These are phyloP conservation scores for Globisporangium splendens DNA, from an alignment of 352 stramenopile species.

Conservation along the genomic window DNA sequence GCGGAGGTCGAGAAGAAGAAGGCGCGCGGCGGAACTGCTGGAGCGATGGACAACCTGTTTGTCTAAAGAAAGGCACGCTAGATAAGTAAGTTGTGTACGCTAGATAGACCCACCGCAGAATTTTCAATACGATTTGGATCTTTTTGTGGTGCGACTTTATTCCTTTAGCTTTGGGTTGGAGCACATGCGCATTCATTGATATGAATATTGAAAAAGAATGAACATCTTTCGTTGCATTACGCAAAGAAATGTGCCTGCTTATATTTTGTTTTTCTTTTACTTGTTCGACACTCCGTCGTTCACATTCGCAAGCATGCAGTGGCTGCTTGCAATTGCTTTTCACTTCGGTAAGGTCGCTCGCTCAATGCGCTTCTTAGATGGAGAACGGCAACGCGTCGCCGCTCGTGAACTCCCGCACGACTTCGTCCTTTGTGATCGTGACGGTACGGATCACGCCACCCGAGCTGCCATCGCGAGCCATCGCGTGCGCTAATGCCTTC, in stretches of 20 bases:
- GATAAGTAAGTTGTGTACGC: neutral
- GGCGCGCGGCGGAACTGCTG: slow-evolving; percentile 42
- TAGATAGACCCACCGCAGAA: neutral
- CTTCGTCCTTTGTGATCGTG: slow-evolving; percentile 90
- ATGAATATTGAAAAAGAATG: neutral
- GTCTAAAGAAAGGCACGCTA: slow-evolving; percentile 31
- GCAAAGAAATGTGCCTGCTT: no score
- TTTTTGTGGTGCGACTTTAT: neutral
- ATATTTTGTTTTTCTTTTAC: no score
- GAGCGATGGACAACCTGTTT: slow-evolving; percentile 80
- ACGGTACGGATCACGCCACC: slow-evolving; percentile 97
- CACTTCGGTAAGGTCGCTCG: neutral
- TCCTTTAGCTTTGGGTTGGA: neutral
- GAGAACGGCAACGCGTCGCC: slow-evolving; percentile 90
- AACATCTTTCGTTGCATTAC: no score
- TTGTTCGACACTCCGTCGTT: no score
- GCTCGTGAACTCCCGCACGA: slow-evolving; percentile 90
- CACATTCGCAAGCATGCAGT: neutral
- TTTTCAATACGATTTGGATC: slow-evolving; percentile 3
- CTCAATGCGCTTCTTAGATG: slow-evolving; percentile 39
- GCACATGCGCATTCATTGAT: neutral
- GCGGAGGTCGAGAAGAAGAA: slow-evolving; percentile 77
- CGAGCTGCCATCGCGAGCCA: slow-evolving; percentile 98
- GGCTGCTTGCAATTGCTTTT: neutral
- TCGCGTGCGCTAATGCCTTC: slow-evolving; percentile 95